Base-by-base conservation (phyloP, 768 basidiomycete species). In the Glaciozyma martinii region DNA sequence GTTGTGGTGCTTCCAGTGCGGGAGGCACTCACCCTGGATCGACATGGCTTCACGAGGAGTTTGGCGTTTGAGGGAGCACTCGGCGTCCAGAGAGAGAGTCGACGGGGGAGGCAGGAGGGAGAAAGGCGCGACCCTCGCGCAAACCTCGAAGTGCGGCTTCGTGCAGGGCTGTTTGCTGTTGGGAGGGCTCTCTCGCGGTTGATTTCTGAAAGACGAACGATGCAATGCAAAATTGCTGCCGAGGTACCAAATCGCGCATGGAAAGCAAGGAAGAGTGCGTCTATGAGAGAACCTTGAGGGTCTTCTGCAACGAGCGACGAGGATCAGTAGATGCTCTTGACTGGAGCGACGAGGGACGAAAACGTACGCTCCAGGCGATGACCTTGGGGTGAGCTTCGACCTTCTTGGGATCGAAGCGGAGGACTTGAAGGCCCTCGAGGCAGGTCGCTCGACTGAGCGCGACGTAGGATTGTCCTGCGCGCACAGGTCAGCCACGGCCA, bases 361-460 rank as follows among this genome's bases (percentile, higher is more conserved):
- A 43, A 40, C 53, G 62, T 46, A 70, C 68, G 30, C 68, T 70
- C 69, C 69, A 70, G 9, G 52, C 27, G 47, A 67, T 50, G 33
- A 71, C 70, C 60, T 67, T 71, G 9, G 52, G 42, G 32, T 71
- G 70, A 16, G 66, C 70, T 1, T 33, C 40, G 33, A 88, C 90
- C 81, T 90, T 91, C 19, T 63, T 77, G 0, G 84, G 78, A 71
- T 88, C 82, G 71, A 94, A 93, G 71, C 86, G 82, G 25, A 90
- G 79, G 5, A 92, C 86, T 74, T 93, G 90, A 40, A 94, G 80
- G 5, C 91, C 90, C 5, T 88, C 84, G 61, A 94, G 78, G 6
- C 82, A 85, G 0, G 90, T 92, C 21, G 91, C 90, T 27, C 91
- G 89, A 25, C 90, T 93, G 32, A 73, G 63, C 3, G 72, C 74